A percentile compares a stretch with the other conserved stretches of the same genome.
Conservation (phyloP, 257 asterid genomes). For the Cynanchum wilfordii region DNA sequence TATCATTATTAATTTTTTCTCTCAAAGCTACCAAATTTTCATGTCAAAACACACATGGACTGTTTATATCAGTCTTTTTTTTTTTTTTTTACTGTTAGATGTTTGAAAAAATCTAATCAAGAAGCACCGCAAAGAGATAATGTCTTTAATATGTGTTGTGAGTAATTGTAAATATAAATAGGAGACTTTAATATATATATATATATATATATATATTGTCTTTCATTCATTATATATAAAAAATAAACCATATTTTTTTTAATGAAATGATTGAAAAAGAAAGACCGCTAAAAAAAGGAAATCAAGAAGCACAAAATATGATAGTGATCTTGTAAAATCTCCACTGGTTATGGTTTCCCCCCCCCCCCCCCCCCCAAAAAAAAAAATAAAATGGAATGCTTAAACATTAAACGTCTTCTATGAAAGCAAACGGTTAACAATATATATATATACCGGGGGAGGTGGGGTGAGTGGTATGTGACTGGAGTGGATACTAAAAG, state of each 20-base stretch:
- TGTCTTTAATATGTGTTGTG: background rate
- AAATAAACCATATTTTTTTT: background rate
- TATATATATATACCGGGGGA: too few species aligned
- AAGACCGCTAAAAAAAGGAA: background rate
- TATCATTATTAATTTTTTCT: too few species aligned
- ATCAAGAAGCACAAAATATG: too few species aligned
- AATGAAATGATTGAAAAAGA: background rate
- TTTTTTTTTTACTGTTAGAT: too few species aligned
- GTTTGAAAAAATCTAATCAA: background rate
- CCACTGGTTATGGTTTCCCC: too few species aligned
- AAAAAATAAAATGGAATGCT: background rate
- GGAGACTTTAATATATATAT: too few species aligned
- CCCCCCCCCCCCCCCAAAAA: too few species aligned
- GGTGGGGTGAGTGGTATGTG: too few species aligned
- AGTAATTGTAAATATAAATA: background rate
- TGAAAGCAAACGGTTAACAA: background rate
- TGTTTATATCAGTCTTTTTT: too few species aligned
- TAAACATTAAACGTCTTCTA: background rate
- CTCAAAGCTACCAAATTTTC: too few species aligned
- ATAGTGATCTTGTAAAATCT: too few species aligned
- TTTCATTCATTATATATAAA: background rate
- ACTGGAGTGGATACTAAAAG: constrained; percentile 14
- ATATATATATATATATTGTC: background rate
- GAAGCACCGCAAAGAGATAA: background rate
- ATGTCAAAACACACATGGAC: too few species aligned